These are phyloP conservation scores for Rauvolfia tetraphylla DNA, from an alignment of 257 asterid genomes.

Conservation along the genomic window DNA sequence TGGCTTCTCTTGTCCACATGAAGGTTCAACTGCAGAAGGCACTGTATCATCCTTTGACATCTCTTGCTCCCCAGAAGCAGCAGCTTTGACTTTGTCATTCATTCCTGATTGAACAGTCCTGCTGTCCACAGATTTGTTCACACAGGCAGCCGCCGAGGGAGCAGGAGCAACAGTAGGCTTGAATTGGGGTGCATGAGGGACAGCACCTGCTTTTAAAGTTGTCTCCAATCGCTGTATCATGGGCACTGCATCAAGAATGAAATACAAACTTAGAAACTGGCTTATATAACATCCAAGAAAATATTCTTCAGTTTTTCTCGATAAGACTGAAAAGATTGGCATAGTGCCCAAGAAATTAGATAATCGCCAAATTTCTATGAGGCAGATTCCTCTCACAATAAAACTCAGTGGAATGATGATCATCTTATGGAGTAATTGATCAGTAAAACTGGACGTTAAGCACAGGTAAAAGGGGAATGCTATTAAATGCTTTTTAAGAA, in stretches of 20 bases:
- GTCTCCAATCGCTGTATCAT: conserved; percentile 83
- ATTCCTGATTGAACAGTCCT: conserved; percentile 15
- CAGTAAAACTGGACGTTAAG: neutral
- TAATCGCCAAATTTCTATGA: neutral
- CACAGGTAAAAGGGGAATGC: neutral
- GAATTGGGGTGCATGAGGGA: conserved; percentile 82
- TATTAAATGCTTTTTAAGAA: neutral
- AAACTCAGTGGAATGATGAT: neutral
- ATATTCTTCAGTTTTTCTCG: neutral
- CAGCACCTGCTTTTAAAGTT: conserved; percentile 74
- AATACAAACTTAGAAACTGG: neutral
- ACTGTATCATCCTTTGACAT: conserved; percentile 1
- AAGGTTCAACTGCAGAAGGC: conserved; percentile 6
- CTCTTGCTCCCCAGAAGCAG: conserved; percentile 10
- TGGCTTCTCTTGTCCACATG: conserved; percentile 22
- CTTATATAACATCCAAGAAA: neutral
- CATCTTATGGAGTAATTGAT: neutral
- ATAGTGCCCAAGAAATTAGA: no score
- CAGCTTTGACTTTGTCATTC: conserved; percentile 8
- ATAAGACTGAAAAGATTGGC: no score
- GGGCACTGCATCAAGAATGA: conserved; percentile 58
- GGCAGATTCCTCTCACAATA: neutral
- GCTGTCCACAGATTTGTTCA: conserved; percentile 13
- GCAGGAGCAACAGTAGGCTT: conserved; percentile 39
- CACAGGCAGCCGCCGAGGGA: conserved; percentile 23